Evolutionary conservation across 192 early-diverging fungal species (phyloP), one percentile per base, ranked within the genome.

Genomic region (Phlyctochytrium planicorne): DNA sequence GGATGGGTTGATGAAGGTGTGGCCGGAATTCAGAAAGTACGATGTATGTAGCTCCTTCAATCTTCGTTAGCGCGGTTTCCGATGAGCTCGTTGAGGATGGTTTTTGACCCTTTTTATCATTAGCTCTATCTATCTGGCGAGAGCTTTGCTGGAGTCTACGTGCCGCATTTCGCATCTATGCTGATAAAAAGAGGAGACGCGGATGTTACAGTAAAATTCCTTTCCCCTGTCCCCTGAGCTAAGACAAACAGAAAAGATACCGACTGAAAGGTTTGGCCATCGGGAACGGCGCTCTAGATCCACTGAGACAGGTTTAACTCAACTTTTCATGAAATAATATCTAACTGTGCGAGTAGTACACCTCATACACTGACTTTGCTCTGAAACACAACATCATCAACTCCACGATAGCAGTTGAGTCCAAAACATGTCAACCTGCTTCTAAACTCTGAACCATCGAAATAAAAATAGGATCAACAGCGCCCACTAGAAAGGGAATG

Each of bases 251-350:
- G 17, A 62, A 10, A 1, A n/a, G 55, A 50, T 30, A 75, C n/a
- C 65, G 78, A 36, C 30, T 90, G 16, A 40, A 75, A 33, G 86
- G 88, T 0, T 29, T 90, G n/a, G 69, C 82, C 66, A 83, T 91
- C 57, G 90, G 90, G 30, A 91, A 90, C 68, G 89, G 88, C 23
- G 90, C 89, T 89, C 79, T 91, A 24, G 90, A 91, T 50, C 88
- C 89, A 32, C 34, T 70, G 30, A 70, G 76, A n/a, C n/a, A n/a
- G n/a, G n/a, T n/a, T n/a, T n/a, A n/a, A n/a, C n/a, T n/a, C n/a
- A n/a, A n/a, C n/a, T n/a, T n/a, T n/a, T n/a, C n/a, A n/a, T n/a
- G n/a, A n/a, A n/a, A n/a, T n/a, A n/a, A n/a, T n/a, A n/a, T n/a
- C n/a, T n/a, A n/a, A n/a, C n/a, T n/a, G n/a, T n/a, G n/a, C n/a